Evolutionary conservation across 306 rosid genomes (phyloP).

Genomic region (Dryas alaskensis): DNA sequence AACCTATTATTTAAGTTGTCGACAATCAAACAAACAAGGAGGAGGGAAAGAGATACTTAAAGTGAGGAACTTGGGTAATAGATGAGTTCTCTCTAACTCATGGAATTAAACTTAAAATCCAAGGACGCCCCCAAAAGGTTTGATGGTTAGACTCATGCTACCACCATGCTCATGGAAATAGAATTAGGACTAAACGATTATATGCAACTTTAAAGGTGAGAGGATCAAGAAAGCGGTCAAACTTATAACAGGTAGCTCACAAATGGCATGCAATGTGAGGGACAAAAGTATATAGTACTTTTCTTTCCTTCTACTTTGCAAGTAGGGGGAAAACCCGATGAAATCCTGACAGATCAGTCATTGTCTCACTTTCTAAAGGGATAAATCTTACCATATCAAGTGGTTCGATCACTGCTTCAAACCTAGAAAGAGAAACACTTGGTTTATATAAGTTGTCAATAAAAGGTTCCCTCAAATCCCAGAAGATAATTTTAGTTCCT

Average conservation of each 20-base stretch:
- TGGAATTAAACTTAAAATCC: neutral
- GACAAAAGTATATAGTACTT: neutral
- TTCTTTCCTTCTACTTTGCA: neutral
- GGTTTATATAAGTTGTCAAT: slow-evolving; percentile 84
- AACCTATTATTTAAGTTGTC: neutral
- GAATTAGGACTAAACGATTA: neutral
- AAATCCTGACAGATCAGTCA: neutral
- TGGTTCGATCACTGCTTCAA: slow-evolving; percentile 79
- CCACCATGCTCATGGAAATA: neutral
- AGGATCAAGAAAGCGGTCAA: neutral
- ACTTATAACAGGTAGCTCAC: neutral
- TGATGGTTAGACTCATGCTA: neutral
- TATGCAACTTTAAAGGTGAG: neutral
- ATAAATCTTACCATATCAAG: slow-evolving; percentile 72
- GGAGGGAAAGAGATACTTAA: neutral
- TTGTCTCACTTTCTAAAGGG: slow-evolving; percentile 10
- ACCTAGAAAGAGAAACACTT: slow-evolving; percentile 66
- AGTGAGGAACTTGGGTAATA: neutral
- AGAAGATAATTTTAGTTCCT: slow-evolving; percentile 96
- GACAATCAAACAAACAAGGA: neutral
- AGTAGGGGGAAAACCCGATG: neutral
- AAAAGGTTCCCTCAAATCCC: slow-evolving; percentile 86
- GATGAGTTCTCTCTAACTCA: neutral
- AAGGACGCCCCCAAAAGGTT: neutral
- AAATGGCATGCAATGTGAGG: neutral